Base-by-base conservation (phyloP, 1,284 basidiomycete genomes). In the Sparassis latifolia region DNA sequence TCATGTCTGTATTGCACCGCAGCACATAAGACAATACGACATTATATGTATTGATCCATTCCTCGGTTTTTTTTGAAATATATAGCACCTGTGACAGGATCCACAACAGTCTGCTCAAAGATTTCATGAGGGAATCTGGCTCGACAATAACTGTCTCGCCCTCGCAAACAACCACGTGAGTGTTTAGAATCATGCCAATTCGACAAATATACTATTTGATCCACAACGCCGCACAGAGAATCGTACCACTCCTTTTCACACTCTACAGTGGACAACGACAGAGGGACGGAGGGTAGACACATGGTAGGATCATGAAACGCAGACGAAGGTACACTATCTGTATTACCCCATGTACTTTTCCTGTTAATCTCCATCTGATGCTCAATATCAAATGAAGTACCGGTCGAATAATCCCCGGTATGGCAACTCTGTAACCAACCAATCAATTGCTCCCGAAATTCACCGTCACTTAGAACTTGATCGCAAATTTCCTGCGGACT, bases 391-490 rank as follows among this genome's bases (percentile, higher is more conserved):
- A 5, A 12, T 1, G 10, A n/a, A 4, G 38, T 37, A 2, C 39
- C 27, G 1, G 45, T 42, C 0, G 35, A n/a, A 40, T 54, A 58
- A 3, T 57, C 52, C n/a, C 54, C 58, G 2, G 33, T 33, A 44
- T 58, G 55, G 45, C 40, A 48, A 31, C n/a, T 28, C 38, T 58
- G 53, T 9, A 60, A 35, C 46, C 58, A 60, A 1, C n/a, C 35
- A 5, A 60, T 33, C 4, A 67, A 39, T 2, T 44, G 28, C 28
- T 37, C 37, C 32, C 54, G 48, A 50, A 60, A 66, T 1, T 55
- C 49, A 9, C 50, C 52, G 38, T 56, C 35, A 7, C 7, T 12
- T 6, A 37, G 35, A 7, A 37, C 12, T 37, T 12, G 35, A 37
- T 37, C 35, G 35, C 35, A 12, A 37, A 37, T 12, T 6, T 37